phyloP scores from a whole-genome alignment of 768 basidiomycete genomes.

The Leucocoprinus birnbaumii region DNA sequence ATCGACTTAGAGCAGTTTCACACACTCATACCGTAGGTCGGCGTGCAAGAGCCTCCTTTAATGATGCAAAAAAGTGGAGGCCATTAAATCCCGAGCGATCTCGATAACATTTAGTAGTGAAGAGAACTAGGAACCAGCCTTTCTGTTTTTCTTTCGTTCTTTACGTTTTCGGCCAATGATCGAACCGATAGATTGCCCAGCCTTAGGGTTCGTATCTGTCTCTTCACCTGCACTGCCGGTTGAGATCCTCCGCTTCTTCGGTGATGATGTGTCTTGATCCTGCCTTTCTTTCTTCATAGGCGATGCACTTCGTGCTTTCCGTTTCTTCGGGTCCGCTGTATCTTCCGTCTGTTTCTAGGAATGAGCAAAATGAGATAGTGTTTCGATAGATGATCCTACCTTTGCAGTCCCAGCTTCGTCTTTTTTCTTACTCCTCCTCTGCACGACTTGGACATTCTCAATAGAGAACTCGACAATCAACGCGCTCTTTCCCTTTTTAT shows the following conservation, averaged over 20 bases:
- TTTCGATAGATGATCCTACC: neutral
- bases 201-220: slow-evolving; percentile 18
- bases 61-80: too few relatives aligned
- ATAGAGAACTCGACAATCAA: slow-evolving; percentile 96
- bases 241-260: slow-evolving; percentile 16
- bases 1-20: too few relatives aligned
- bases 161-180: slow-evolving; percentile 82
- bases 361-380: neutral
- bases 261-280: neutral
- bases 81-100: too few relatives aligned
- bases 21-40: too few relatives aligned
- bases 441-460: slow-evolving; percentile 90
- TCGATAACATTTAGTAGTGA: too few relatives aligned
- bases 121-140: slow-evolving; percentile 2
- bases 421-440: slow-evolving; percentile 51
- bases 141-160: slow-evolving; percentile 48
- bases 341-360: neutral
- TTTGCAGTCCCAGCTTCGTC: slow-evolving; percentile 4
- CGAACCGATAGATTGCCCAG: slow-evolving; percentile 52
- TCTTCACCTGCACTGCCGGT: slow-evolving; percentile 21
- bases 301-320: neutral
- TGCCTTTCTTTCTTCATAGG: neutral
- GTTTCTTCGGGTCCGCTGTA: neutral
- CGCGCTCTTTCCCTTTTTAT: slow-evolving; percentile 41
- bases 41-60: too few relatives aligned